Base-by-base conservation (phyloP, 2,329 filamentous ascomycete genomes). In the Arthrobotrys conoides region DNA sequence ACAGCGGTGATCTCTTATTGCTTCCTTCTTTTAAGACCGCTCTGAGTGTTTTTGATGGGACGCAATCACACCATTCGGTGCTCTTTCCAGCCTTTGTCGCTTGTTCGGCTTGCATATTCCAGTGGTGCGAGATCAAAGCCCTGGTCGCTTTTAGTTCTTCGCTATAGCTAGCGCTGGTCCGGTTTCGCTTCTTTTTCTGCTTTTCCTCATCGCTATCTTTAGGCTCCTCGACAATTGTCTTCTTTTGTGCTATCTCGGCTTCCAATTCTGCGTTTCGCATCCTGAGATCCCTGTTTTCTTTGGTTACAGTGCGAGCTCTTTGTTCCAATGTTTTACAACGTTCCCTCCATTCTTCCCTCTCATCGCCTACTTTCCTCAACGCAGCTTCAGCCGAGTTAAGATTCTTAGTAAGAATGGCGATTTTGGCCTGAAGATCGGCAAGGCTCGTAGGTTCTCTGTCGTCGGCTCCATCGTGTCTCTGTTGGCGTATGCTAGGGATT, bases 281-380 rank as follows among this genome's bases (percentile, higher is more conserved):
- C 44, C 66, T 77, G 5, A 81, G 63, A 49, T 76, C 68, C 33
- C 73, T 68, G 33, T 81, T 81, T 53, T 81, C 80, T 22, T 66
- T 71, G 57, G 38, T 65, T 8, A 77, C 27, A 22, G 46, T 49
- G 38, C 80, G 71, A 24, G 68, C 77, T 14, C 80, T 76, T 10
- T 67, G 59, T 22, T 81, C 80, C 9, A 81, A 55, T 1, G 71
- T 44, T 33, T 57, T 73, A 12, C 73, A 71, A 33, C 80, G 76
- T 12, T 80, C 76, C 55, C 70, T 81, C 80, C 80, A 81, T 59
- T 70, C 78, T 18, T 76, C 75, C 16, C 71, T 67, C 66, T 76
- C 76, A 36, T 75, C 68, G 30, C 80, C 79, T 8, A 76, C 80
- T 61, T 80, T 76, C 57, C 71, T 72, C 38, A 80, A 49, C 18